These are phyloP conservation scores for Hyphopichia homilentoma DNA, from an alignment of 805 yeast species.

Conservation along the genomic window DNA sequence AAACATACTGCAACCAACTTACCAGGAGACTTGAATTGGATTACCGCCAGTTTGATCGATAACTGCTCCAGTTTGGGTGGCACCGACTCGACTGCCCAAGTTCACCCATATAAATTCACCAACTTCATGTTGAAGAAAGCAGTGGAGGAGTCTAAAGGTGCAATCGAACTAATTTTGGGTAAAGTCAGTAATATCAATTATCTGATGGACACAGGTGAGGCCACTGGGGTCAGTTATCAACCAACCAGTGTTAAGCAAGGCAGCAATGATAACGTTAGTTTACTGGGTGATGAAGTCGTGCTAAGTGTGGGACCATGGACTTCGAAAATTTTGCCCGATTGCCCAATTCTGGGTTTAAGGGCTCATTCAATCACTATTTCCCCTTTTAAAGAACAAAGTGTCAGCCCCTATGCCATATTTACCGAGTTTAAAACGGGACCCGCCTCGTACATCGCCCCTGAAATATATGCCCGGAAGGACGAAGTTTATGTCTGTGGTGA, in stretches of 20 bases:
- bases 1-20: slow-evolving; percentile 15
- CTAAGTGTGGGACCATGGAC: slow-evolving; percentile 97
- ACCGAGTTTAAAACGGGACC: slow-evolving; percentile 80
- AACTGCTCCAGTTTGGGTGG: slow-evolving; percentile 83
- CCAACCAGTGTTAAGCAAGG: slow-evolving; percentile 32
- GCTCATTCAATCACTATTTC: slow-evolving; percentile 93
- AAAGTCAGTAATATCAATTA: slow-evolving; percentile 69
- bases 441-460: slow-evolving; percentile 78
- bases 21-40: slow-evolving; percentile 77
- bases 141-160: slow-evolving; percentile 60
- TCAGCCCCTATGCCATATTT: slow-evolving; percentile 91
- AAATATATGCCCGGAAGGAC: slow-evolving; percentile 89
- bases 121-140: slow-evolving; percentile 76
- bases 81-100: slow-evolving; percentile 88
- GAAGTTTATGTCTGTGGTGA: slow-evolving; percentile 98
- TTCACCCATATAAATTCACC: slow-evolving; percentile 94
- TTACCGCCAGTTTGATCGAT: slow-evolving; percentile 56
- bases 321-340: slow-evolving; percentile 79
- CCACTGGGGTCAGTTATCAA: slow-evolving; percentile 70
- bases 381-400: slow-evolving; percentile 65
- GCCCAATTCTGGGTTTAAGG: slow-evolving; percentile 90
- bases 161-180: slow-evolving; percentile 82
- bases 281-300: slow-evolving; percentile 73
- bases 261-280: slow-evolving; percentile 32
- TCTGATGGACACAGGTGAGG: slow-evolving; percentile 60